These are phyloP conservation scores for Conticribra guillardii DNA, from an alignment of 108 stramenopile genomes.

Conservation along the genomic window DNA sequence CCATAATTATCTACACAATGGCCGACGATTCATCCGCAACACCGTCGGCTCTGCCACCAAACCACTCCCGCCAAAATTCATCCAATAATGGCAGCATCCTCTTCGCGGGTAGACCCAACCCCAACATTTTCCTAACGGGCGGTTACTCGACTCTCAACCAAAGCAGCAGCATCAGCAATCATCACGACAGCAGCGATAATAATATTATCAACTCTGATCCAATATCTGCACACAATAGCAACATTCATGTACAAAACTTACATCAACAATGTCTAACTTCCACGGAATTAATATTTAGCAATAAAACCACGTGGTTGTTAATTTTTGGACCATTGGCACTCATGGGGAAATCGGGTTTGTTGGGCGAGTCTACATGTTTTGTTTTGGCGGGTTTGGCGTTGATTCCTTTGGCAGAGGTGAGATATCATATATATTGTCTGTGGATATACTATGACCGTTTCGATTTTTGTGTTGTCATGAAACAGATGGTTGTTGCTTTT, in stretches of 20 bases:
- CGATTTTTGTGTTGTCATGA: constrained; percentile 3
- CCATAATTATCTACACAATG: too few species aligned
- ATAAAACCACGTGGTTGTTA: constrained; percentile 77
- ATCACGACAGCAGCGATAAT: neutral
- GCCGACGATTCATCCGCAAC: too few species aligned
- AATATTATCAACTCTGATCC: neutral
- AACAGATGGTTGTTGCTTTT: neutral
- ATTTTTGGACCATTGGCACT: constrained; percentile 87
- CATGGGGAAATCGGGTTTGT: constrained; percentile 82
- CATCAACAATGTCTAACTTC: constrained; percentile 34
- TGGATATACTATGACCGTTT: neutral
- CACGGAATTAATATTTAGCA: constrained; percentile 53
- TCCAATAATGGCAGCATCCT: too few species aligned
- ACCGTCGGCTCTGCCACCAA: too few species aligned
- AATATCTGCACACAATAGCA: neutral
- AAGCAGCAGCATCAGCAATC: neutral
- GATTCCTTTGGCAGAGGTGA: constrained; percentile 87
- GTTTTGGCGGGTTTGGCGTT: constrained; percentile 76
- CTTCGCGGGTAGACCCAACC: neutral
- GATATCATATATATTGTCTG: constrained; percentile 9
- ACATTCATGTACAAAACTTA: constrained; percentile 11
- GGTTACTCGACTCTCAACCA: too few species aligned
- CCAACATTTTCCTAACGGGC: neutral
- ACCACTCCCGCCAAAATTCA: too few species aligned
- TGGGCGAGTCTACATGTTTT: constrained; percentile 84